Base-by-base conservation (phyloP, 169 alveolate species). In the Plasmodium blacklocki region DNA sequence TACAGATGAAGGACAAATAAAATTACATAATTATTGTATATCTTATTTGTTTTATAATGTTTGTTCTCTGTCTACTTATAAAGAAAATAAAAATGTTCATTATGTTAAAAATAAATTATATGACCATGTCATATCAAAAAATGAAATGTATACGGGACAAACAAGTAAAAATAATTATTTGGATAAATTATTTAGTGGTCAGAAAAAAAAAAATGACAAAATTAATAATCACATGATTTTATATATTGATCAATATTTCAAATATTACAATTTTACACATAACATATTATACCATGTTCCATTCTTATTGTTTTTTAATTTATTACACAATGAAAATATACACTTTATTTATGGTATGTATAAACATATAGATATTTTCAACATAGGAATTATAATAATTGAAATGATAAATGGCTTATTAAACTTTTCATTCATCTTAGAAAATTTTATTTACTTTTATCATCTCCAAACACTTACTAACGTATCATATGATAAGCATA, bases 351-450 rank as follows among this genome's bases (percentile, higher is more conserved):
- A 56, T 54, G 73, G 67, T 18, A 12, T 80, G 11, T 67, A 39
- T 47, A 67, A 66, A 19, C 90, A 80, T 29, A 71, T 80, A 7
- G 90, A 80, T 47, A n/a, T 80, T n/a, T 80, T 80, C 47, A 80
- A 23, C 54, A 66, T 67, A 4, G 90, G 90, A n/a, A 67, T 80
- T 3, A 59, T 80, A 3, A 80, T 80, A 56, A 32, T 67, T 5
- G 73, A 80, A 32, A 19, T 80, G 1, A 29, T 80, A 4, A 80
- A 80, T 19, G 90, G 90, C 0, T 18, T 80, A 54, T 32, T 80
- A 23, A 43, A 21, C 26, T 67, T 80, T 11, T 4, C 32, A 8
- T 66, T 39, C 18, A 49, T 62, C 5, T 14, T 68, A 62, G 52
- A 60, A 59, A 66, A 67, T 58, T 54, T 68, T 67, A 43, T 23